Percentiles rank a stretch among this genome's conserved stretches.
Evolutionary conservation across 106 monocot species (phyloP).

Genomic region (Dioscorea zingiberensis): DNA sequence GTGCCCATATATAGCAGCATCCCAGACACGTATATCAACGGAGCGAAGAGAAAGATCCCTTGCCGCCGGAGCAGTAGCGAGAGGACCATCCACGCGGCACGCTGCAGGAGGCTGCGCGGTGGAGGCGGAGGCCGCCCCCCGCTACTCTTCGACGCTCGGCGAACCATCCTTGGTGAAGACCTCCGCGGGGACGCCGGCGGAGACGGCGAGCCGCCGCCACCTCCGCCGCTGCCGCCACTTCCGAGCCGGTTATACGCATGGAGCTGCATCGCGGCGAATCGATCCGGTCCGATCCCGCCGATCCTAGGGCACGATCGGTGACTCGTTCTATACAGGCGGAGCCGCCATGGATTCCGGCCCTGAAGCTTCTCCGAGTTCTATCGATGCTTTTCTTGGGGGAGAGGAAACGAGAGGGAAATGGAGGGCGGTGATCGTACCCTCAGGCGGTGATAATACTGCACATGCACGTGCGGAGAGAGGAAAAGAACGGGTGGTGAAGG

Average conservation of each 20-base stretch:
- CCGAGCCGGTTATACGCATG: constrained; percentile 52
- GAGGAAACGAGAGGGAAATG: background rate
- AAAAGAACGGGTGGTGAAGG: no score
- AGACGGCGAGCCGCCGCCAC: constrained; percentile 34
- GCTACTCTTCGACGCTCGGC: constrained; percentile 4
- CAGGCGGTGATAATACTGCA: background rate
- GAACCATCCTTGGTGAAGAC: constrained; percentile 22
- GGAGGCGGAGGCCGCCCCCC: constrained; percentile 8
- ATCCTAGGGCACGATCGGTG: background rate
- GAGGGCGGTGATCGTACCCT: background rate
- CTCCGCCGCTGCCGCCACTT: constrained; percentile 30
- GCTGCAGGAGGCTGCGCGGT: constrained; percentile 29
- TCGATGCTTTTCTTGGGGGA: background rate
- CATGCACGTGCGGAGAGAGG: background rate
- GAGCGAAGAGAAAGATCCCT: constrained; percentile 88
- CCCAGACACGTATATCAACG: constrained; percentile 74
- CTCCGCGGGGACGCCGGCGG: constrained; percentile 56
- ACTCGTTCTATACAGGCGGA: no score
- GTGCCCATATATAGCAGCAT: constrained; percentile 92
- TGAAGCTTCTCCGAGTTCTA: no score
- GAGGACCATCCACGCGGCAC: constrained; percentile 49
- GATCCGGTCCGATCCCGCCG: background rate
- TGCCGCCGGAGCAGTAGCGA: constrained; percentile 67
- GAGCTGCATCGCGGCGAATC: constrained; percentile 12
- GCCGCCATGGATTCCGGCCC: no score